These are phyloP conservation scores for Arthrocladium fulminans DNA, from an alignment of 2,329 filamentous ascomycete genomes.

Conservation along the genomic window DNA sequence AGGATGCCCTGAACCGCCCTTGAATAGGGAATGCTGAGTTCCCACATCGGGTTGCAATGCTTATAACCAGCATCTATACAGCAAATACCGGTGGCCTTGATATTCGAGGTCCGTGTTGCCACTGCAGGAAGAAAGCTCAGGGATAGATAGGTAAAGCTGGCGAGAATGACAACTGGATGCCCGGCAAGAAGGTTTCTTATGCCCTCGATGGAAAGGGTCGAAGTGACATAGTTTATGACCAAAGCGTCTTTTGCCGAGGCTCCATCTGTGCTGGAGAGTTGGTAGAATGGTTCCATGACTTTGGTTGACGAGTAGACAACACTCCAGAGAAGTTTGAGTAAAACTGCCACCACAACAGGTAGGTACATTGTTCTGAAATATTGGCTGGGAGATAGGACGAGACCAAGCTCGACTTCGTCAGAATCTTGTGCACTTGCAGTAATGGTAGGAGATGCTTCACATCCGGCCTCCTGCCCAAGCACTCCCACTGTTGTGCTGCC, in stretches of 20 bases:
- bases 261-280: conserved; percentile 10
- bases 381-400: too few species aligned
- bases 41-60: too few species aligned
- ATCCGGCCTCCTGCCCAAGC: too few species aligned
- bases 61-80: too few species aligned
- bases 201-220: not conserved
- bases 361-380: conserved; percentile 16
- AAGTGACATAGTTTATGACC: conserved; percentile 13
- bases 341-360: conserved; percentile 11
- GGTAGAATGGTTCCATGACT: conserved; percentile 18
- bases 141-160: conserved; percentile 4
- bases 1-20: too few species aligned
- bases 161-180: conserved; percentile 11
- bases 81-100: too few species aligned
- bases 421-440: too few species aligned
- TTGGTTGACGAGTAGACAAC: conserved; percentile 11
- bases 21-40: too few species aligned
- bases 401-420: too few species aligned
- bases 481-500: too few species aligned
- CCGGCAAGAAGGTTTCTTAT: conserved; percentile 7
- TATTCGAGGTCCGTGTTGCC: too few species aligned
- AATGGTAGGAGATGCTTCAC: too few species aligned
- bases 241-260: conserved; percentile 12
- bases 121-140: conserved; percentile 6
- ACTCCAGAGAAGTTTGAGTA: conserved; percentile 10